A percentile compares a stretch with the other conserved stretches of the same genome.
These are phyloP conservation scores for Tricholoma hemisulphureum DNA, from an alignment of 768 basidiomycete genomes.

Conservation along the genomic window DNA sequence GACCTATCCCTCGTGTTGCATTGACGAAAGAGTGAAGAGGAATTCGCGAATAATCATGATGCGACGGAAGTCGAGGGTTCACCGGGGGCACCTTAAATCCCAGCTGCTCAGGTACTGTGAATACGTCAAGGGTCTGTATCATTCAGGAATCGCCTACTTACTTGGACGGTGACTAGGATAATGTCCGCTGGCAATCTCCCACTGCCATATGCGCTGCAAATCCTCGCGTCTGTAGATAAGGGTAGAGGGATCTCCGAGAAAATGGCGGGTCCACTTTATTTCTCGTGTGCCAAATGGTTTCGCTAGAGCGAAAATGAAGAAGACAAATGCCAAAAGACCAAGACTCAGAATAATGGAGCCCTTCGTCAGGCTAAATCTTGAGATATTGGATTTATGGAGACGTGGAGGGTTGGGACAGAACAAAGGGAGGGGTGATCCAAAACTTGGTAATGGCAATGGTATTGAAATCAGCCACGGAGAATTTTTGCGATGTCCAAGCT, in stretches of 20 bases:
- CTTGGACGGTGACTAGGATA: slow-evolving; percentile 82
- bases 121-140: slow-evolving; percentile 2
- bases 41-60: slow-evolving; percentile 43
- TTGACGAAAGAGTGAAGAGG: slow-evolving; percentile 40
- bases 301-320: slow-evolving; percentile 52
- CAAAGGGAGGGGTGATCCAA: slow-evolving; percentile 55
- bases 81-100: slow-evolving; percentile 52
- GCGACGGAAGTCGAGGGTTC: slow-evolving; percentile 76
- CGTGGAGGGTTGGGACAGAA: slow-evolving; percentile 60
- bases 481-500: slow-evolving; percentile 49
- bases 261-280: slow-evolving; percentile 61
- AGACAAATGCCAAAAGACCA: slow-evolving; percentile 35
- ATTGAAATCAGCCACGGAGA: slow-evolving; percentile 60
- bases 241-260: slow-evolving; percentile 60
- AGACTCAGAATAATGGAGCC: slow-evolving; percentile 53
- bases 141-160: slow-evolving; percentile 37
- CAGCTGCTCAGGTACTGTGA: slow-evolving; percentile 68
- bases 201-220: slow-evolving; percentile 88
- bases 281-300: slow-evolving; percentile 61
- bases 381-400: slow-evolving; percentile 53
- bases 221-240: slow-evolving; percentile 77
- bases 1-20: slow-evolving; percentile 69
- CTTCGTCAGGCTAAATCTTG: slow-evolving; percentile 58
- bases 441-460: slow-evolving; percentile 58
- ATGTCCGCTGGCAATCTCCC: slow-evolving; percentile 93